phyloP scores from a whole-genome alignment of 2,329 filamentous ascomycete species.

The Ophiostoma sp. region DNA sequence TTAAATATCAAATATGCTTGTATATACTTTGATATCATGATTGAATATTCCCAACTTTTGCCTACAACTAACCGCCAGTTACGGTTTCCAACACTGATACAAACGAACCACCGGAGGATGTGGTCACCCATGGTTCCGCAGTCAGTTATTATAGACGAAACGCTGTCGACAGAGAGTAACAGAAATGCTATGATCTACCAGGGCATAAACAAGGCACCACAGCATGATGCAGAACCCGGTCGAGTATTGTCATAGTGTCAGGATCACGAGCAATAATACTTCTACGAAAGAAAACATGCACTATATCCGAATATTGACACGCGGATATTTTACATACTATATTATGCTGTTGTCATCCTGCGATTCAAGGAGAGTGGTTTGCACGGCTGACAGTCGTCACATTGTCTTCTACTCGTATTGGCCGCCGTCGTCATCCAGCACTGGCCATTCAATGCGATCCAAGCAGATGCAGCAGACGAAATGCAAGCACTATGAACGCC shows the following conservation, averaged over 20 bases:
- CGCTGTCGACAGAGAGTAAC: too few relatives aligned
- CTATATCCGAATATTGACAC: background rate
- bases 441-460: constrained; percentile 7
- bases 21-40: background rate
- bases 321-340: background rate
- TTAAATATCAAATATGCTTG: too few relatives aligned
- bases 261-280: background rate
- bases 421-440: constrained; percentile 8
- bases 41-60: background rate
- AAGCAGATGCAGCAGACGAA: constrained; percentile 2
- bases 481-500: constrained; percentile 4
- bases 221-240: background rate
- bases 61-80: background rate
- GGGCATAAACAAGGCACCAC: background rate
- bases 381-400: background rate
- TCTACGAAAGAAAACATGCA: too few relatives aligned
- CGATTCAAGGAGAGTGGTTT: background rate
- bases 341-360: constrained; percentile 6
- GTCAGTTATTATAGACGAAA: too few relatives aligned
- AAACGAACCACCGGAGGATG: background rate
- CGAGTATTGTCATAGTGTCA: constrained; percentile 1
- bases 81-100: background rate
- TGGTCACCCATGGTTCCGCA: background rate
- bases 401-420: background rate
- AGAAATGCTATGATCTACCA: background rate